Evolutionary conservation across 352 stramenopile genomes (phyloP).

Genomic region (Albugo laibachii): DNA sequence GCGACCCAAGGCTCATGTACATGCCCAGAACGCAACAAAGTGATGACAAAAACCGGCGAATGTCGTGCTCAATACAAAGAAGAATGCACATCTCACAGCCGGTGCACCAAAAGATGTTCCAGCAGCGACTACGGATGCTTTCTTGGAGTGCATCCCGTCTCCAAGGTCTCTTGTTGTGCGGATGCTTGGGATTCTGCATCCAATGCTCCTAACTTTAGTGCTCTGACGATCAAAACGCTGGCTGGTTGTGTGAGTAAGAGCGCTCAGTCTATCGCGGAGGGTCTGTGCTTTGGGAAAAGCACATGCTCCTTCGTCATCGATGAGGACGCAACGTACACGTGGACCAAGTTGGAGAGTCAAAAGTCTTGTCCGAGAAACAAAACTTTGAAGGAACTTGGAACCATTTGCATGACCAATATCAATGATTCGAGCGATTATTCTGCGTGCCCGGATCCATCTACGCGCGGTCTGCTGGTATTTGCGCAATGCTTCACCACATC

Average conservation of each 20-base stretch:
- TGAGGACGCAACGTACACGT: slow-evolving; percentile 29
- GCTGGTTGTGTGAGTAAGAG: slow-evolving; percentile 18
- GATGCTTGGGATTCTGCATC: slow-evolving; percentile 7
- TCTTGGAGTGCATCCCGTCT: slow-evolving; percentile 37
- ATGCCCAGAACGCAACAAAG: slow-evolving; percentile 43
- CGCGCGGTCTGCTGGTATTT: slow-evolving; percentile 41
- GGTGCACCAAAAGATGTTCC: slow-evolving; percentile 20
- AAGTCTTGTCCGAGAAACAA: background rate
- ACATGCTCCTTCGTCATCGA: slow-evolving; percentile 45
- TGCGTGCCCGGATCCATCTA: slow-evolving; percentile 12
- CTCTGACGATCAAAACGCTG: slow-evolving; percentile 27
- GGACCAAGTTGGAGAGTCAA: slow-evolving; percentile 17
- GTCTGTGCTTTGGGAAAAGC: slow-evolving; percentile 43
- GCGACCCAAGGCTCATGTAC: slow-evolving; percentile 34
- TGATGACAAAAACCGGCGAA: slow-evolving; percentile 11
- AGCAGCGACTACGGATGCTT: slow-evolving; percentile 32
- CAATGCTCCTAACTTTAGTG: slow-evolving; percentile 20
- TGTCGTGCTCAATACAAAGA: background rate
- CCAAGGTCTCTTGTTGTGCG: slow-evolving; percentile 39
- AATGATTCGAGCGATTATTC: slow-evolving; percentile 39
- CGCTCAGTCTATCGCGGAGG: slow-evolving; percentile 43
- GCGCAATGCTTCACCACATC: slow-evolving; percentile 55
- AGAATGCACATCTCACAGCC: slow-evolving; percentile 3
- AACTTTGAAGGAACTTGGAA: slow-evolving; percentile 8
- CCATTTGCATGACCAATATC: slow-evolving; percentile 20